These are phyloP conservation scores for Cladophialophora immunda DNA, from an alignment of 2,329 filamentous ascomycete genomes.

Conservation along the genomic window DNA sequence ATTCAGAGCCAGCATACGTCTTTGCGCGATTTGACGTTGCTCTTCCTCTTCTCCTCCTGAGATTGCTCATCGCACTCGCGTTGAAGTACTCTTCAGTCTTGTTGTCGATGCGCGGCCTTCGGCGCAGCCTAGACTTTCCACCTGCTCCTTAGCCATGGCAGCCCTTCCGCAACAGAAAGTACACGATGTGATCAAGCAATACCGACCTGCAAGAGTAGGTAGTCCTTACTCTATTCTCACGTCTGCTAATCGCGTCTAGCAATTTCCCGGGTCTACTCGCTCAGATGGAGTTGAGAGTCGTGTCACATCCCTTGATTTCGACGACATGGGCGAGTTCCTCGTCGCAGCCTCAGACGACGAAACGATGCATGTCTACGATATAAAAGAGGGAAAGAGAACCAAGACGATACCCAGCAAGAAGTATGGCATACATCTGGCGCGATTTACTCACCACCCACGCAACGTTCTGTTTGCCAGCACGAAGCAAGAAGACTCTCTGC, in stretches of 20 bases:
- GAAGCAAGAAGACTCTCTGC: constrained; percentile 85
- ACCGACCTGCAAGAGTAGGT: constrained; percentile 79
- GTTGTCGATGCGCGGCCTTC: neutral
- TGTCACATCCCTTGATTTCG: constrained; percentile 93
- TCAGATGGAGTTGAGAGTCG: constrained; percentile 58
- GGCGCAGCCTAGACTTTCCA: neutral
- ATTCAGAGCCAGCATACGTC: neutral
- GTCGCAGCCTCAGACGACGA: constrained; percentile 94
- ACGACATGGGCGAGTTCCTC: constrained; percentile 90
- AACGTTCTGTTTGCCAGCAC: constrained; percentile 96
- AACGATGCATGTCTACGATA: constrained; percentile 93
- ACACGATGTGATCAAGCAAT: constrained; percentile 78
- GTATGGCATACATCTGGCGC: constrained; percentile 92
- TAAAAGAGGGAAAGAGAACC: constrained; percentile 86
- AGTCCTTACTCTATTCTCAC: neutral
- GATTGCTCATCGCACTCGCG: neutral
- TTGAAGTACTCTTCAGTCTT: neutral
- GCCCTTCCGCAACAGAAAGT: constrained; percentile 65
- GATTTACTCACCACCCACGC: constrained; percentile 90
- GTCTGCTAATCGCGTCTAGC: constrained; percentile 49
- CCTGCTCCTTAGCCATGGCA: constrained; percentile 29
- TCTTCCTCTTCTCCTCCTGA: neutral
- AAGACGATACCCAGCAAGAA: constrained; percentile 95
- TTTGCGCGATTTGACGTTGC: neutral
- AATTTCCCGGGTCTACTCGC: constrained; percentile 59